phyloP scores from a whole-genome alignment of 768 basidiomycete genomes.

The Russula sp. region DNA sequence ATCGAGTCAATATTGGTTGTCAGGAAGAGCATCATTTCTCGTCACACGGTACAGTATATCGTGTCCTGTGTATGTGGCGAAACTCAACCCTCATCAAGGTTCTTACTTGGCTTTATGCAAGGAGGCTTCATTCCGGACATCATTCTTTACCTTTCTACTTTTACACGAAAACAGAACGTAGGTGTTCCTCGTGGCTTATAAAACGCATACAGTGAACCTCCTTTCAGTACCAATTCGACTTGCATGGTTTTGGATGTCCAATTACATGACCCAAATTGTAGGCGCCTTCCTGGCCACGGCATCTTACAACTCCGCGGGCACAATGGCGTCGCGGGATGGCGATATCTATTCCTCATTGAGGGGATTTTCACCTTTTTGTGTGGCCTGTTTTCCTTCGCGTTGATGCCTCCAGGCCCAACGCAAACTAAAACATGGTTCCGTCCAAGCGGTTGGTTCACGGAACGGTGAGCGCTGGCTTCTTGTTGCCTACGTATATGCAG shows the following conservation, averaged over 20 bases:
- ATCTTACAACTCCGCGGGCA: background rate
- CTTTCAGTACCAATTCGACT: conserved; percentile 4
- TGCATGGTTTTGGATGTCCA: conserved; percentile 4
- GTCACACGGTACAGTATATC: conserved; percentile 1
- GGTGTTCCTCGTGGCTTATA: background rate
- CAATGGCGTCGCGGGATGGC: background rate
- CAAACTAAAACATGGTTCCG: conserved; percentile 9
- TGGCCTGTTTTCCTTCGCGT: background rate
- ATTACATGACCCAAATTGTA: conserved; percentile 1
- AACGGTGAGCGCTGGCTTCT: background rate
- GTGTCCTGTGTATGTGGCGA: background rate
- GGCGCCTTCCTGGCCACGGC: background rate
- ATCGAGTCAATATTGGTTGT: conserved; percentile 5
- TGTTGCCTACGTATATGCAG: background rate
- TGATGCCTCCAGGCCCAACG: conserved; percentile 7
- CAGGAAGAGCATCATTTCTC: conserved; percentile 1
- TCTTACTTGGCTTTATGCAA: conserved; percentile 1
- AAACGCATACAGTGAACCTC: background rate
- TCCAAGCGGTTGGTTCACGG: conserved; percentile 1
- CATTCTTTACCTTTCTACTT: conserved; percentile 5
- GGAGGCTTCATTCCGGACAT: conserved; percentile 1
- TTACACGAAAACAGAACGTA: conserved; percentile 9
- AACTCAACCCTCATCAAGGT: background rate
- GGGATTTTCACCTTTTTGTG: conserved; percentile 4
- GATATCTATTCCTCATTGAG: conserved; percentile 6